Evolutionary conservation across 495 filamentous ascomycete species (phyloP).

Genomic region (Penicillium roqueforti): DNA sequence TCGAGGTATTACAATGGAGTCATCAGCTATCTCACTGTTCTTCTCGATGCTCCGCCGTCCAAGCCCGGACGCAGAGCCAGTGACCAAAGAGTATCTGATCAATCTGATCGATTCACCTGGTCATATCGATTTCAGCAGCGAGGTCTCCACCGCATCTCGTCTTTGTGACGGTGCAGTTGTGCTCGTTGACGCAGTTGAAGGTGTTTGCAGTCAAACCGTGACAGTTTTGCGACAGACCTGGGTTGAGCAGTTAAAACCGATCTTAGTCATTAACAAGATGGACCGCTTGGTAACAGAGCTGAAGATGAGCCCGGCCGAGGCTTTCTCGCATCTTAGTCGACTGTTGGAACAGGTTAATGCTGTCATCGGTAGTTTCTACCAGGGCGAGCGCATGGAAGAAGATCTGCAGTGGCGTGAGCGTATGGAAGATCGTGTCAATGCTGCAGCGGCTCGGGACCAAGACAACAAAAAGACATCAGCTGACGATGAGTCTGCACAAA

Average conservation of each 20-base stretch:
- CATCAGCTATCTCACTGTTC: conserved; percentile 93
- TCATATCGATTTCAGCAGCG: conserved; percentile 98
- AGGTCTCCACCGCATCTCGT: conserved; percentile 92
- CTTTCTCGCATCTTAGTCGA: conserved; percentile 84
- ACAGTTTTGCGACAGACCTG: conserved; percentile 94
- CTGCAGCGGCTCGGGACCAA: conserved; percentile 41
- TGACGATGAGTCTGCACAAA: conserved; percentile 48
- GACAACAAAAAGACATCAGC: conserved; percentile 39
- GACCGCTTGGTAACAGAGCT: conserved; percentile 90
- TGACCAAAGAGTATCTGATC: conserved; percentile 84
- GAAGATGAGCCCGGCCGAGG: conserved; percentile 85
- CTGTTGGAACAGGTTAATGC: conserved; percentile 95
- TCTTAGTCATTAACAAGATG: conserved; percentile 97
- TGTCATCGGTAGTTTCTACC: conserved; percentile 95
- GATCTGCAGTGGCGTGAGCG: conserved; percentile 93
- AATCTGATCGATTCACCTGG: conserved; percentile 98
- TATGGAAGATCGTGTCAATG: conserved; percentile 77
- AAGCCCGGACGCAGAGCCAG: conserved; percentile 61
- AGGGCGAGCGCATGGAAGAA: conserved; percentile 98
- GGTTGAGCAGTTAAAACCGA: conserved; percentile 91
- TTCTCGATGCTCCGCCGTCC: conserved; percentile 82
- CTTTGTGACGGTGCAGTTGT: conserved; percentile 94
- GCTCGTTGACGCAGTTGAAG: conserved; percentile 96
- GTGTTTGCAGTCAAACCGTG: conserved; percentile 96
- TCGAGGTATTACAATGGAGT: conserved; percentile 98